Base-by-base conservation (phyloP, 2,329 filamentous ascomycete species). In the Thelonectria olida region DNA sequence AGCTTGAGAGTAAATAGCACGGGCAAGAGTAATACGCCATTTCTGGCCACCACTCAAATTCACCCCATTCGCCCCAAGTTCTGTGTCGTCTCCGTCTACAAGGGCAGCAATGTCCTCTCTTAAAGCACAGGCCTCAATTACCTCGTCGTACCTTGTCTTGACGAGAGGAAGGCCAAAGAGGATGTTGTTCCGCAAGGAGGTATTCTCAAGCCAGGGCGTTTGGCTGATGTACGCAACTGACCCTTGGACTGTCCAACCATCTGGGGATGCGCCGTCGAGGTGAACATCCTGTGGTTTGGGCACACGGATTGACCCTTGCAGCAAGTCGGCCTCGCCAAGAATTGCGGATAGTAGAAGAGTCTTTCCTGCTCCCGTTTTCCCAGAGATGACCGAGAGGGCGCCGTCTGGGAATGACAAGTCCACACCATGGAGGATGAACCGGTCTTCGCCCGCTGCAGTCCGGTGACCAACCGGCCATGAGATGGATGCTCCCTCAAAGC, bases 191-290 rank as follows among this genome's bases (percentile, higher is more conserved):
- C 85, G 87, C 58, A 96, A 87, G 3, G 87, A 90, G 0, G 89
- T 89, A 67, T 93, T 94, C 70, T 94, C 91, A 48, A 95, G 91
- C 92, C 91, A 95, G 0, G 92, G 91, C 8, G 90, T 92, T 71
- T 93, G 90, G 2, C 89, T 86, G 23, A 93, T 89, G 67, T 88
- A 94, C 0, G 91, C 91, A 47, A 93, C 83, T 1, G 89, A 84
- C 4, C 84, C 83, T 51, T 15, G 84, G 9, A 92, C 82, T 23
- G 90, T 88, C 91, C 91, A 93, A 62, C 91, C 84, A 34, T 74
- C 79, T 45, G 72, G 78, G 49, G 84, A 89, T 2, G 90, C 72
- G 66, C 91, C 89, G 62, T 85, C 83, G 31, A 88, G 82, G 19
- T 89, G 82, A 3, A 79, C 69, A 0, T 83, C 74, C 0, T 80